phyloP scores from a whole-genome alignment of 2,329 filamentous ascomycete species.

The Fonsecaea monophora region DNA sequence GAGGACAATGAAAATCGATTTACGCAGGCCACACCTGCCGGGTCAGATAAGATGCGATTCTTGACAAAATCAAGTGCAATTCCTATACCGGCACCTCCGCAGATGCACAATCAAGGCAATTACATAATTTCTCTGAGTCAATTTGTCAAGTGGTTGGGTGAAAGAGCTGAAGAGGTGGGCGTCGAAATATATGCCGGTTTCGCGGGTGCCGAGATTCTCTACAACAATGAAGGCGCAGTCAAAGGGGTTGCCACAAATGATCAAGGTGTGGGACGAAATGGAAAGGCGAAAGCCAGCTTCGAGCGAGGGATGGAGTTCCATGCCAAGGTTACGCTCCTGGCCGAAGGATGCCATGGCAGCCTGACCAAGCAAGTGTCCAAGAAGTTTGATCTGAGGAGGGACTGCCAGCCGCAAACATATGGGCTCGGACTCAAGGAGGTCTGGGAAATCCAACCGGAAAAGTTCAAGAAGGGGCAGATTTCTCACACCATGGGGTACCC shows the following conservation, averaged over 20 bases:
- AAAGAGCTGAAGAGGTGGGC: conserved; percentile 93
- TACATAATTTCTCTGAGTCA: conserved; percentile 97
- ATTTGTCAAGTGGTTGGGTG: conserved; percentile 92
- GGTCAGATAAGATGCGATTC: conserved; percentile 88
- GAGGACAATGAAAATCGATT: conserved; percentile 89
- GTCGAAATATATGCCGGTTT: conserved; percentile 98
- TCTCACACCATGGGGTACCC: conserved; percentile 94
- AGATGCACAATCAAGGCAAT: conserved; percentile 98
- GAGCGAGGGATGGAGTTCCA: conserved; percentile 99
- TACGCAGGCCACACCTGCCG: conserved; percentile 83
- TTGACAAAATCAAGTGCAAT: conserved; percentile 80
- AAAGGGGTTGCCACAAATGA: conserved; percentile 96
- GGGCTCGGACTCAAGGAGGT: conserved; percentile 94
- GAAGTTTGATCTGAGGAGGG: conserved; percentile 86
- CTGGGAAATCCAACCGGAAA: conserved; percentile 93
- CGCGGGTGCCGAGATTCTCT: conserved; percentile 90
- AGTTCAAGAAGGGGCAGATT: conserved; percentile 85
- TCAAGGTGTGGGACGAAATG: conserved; percentile 79
- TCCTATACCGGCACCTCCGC: conserved; percentile 85
- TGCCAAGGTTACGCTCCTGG: conserved; percentile 87
- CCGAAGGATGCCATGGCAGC: conserved; percentile 94
- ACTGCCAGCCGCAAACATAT: conserved; percentile 94
- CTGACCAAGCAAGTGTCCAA: conserved; percentile 93
- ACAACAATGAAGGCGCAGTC: conserved; percentile 83
- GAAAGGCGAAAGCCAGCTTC: conserved; percentile 86